phyloP scores from a whole-genome alignment of 1,139 yeast species.

The Taiozyma onychis region DNA sequence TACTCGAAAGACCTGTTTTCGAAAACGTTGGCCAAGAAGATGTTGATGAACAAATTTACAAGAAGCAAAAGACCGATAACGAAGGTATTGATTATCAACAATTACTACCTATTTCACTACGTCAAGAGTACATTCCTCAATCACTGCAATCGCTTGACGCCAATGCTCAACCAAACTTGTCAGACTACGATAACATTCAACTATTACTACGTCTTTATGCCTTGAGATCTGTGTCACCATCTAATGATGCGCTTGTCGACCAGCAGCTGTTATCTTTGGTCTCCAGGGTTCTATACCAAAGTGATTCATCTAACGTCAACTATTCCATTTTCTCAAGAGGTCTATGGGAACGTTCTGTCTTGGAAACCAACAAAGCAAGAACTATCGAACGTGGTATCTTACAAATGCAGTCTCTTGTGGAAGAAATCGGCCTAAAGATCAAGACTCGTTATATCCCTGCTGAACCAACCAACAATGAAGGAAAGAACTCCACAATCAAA shows the following conservation, averaged over 20 bases:
- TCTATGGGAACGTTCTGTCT: constrained; percentile 81
- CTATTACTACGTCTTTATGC: constrained; percentile 62
- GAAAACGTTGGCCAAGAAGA: constrained; percentile 53
- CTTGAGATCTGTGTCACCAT: constrained; percentile 67
- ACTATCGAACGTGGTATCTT: constrained; percentile 92
- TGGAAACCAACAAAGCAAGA: constrained; percentile 76
- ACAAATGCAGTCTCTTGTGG: constrained; percentile 89
- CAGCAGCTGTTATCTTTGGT: constrained; percentile 79
- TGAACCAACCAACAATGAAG: constrained; percentile 37
- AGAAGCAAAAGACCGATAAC: constrained; percentile 30
- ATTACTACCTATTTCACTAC: constrained; percentile 55
- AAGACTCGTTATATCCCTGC: constrained; percentile 49
- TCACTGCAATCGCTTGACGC: constrained; percentile 61
- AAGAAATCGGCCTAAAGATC: constrained; percentile 75
- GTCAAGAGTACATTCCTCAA: constrained; percentile 58
- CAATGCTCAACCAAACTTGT: constrained; percentile 70
- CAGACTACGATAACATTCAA: constrained; percentile 67
- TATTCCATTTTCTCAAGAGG: constrained; percentile 83
- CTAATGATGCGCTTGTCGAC: constrained; percentile 62
- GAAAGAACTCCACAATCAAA: constrained; percentile 20
- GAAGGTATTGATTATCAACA: constrained; percentile 30
- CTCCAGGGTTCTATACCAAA: constrained; percentile 56
- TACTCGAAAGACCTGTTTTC: constrained; percentile 69
- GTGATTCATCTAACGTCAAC: constrained; percentile 38
- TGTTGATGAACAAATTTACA: constrained; percentile 32